Evolutionary conservation across 495 filamentous ascomycete species (phyloP).

Genomic region (Lophiostoma macrostomum): DNA sequence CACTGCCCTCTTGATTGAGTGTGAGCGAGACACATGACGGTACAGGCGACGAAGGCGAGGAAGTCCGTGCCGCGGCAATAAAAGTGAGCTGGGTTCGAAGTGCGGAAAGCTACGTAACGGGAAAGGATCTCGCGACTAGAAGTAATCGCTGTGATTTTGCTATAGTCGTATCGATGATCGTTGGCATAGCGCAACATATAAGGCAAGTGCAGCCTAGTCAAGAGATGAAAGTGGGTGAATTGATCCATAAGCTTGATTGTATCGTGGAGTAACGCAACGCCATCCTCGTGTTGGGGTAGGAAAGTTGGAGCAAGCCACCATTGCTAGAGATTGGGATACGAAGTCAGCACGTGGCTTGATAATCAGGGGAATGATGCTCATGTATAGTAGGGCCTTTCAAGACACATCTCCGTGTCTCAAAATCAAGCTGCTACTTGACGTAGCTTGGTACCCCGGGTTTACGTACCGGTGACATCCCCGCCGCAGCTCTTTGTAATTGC

Average conservation of each 20-base stretch:
- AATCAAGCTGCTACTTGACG: too few species aligned
- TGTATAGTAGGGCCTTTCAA: too few species aligned
- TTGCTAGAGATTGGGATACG: too few species aligned
- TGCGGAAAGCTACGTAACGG: slow-evolving; percentile 34
- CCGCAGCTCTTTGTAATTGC: slow-evolving; percentile 37
- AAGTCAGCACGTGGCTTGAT: too few species aligned
- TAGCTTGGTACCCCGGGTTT: too few species aligned
- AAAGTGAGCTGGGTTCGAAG: slow-evolving; percentile 19
- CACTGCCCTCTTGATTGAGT: slow-evolving; percentile 27
- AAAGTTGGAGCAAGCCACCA: slow-evolving; percentile 40
- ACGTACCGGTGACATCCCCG: slow-evolving; percentile 38
- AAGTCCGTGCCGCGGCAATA: slow-evolving; percentile 40
- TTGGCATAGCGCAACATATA: slow-evolving; percentile 11
- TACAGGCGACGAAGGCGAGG: slow-evolving; percentile 39
- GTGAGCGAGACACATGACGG: slow-evolving; percentile 41
- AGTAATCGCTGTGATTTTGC: slow-evolving; percentile 34
- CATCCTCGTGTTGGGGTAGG: slow-evolving; percentile 1
- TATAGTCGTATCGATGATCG: slow-evolving; percentile 29
- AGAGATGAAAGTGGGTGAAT: slow-evolving; percentile 17
- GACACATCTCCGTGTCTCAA: too few species aligned
- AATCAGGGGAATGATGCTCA: too few species aligned
- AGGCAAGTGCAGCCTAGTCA: slow-evolving; percentile 16
- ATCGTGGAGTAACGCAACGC: slow-evolving; percentile 20
- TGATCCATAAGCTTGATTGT: slow-evolving; percentile 21
- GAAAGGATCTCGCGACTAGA: slow-evolving; percentile 35